Conservation (phyloP, 345 rosid genomes). For the Linum trigynum region DNA sequence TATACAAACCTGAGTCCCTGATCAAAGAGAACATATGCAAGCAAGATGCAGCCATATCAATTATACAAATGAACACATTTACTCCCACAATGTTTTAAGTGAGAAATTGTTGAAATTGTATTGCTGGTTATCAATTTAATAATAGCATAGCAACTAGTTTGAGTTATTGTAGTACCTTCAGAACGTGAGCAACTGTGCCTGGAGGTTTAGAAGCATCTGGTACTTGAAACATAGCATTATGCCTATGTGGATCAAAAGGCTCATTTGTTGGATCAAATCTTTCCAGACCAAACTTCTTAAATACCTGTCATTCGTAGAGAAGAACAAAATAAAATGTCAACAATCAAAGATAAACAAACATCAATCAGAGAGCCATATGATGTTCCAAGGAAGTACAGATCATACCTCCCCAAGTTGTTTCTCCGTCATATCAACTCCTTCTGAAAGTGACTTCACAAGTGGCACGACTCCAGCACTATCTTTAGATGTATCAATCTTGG, state of each 20-base stretch:
- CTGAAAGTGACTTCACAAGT: conserved; percentile 64
- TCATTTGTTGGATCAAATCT: conserved; percentile 68
- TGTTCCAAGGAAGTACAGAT: neutral
- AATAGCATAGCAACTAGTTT: neutral
- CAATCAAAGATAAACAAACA: too few species aligned
- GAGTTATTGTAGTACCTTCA: conserved; percentile 44
- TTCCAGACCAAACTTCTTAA: conserved; percentile 64
- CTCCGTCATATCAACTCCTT: conserved; percentile 98
- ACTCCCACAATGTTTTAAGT: neutral
- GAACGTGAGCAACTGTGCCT: conserved; percentile 71
- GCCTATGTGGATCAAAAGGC: conserved; percentile 85
- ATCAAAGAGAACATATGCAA: neutral
- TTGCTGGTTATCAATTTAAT: neutral
- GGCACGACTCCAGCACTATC: conserved; percentile 55
- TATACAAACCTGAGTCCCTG: too few species aligned
- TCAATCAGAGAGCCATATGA: too few species aligned
- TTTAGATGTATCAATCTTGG: conserved; percentile 53
- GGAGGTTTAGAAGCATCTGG: conserved; percentile 79
- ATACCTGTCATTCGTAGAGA: conserved; percentile 36
- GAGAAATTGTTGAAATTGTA: neutral
- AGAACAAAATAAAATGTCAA: too few species aligned
- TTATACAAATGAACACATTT: neutral
- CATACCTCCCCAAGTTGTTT: conserved; percentile 77
- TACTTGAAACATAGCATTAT: conserved; percentile 69
- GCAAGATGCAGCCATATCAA: neutral